Conservation (phyloP, 495 filamentous ascomycete species). For the Talaromyces wortmannii region DNA sequence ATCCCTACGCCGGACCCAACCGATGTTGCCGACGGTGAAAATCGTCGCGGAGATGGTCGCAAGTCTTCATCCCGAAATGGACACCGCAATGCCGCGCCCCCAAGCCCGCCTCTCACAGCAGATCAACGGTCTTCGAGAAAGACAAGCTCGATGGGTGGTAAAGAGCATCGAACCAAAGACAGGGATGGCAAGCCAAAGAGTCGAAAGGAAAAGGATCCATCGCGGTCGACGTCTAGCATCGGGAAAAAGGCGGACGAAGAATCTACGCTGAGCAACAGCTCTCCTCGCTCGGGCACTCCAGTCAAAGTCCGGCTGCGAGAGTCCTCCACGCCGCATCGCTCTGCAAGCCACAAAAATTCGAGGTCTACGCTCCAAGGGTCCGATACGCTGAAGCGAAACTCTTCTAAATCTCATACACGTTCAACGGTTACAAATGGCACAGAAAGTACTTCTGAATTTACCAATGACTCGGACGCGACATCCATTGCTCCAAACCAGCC, state of each 20-base stretch:
- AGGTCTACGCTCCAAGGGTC: conserved; percentile 27
- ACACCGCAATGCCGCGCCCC: conserved; percentile 35
- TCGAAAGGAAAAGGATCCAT: conserved; percentile 35
- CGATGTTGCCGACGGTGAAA: conserved; percentile 51
- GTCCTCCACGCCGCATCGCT: conserved; percentile 23
- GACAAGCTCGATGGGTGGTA: conserved; percentile 29
- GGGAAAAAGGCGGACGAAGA: conserved; percentile 29
- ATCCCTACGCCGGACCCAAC: conserved; percentile 76
- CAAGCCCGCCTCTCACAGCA: conserved; percentile 57
- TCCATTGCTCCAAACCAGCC: conserved; percentile 56
- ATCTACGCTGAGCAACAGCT: conserved; percentile 22
- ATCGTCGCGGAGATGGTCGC: conserved; percentile 5
- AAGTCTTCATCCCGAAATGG: conserved; percentile 11
- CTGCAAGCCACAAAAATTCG: conserved; percentile 24
- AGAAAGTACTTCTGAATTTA: conserved; percentile 31
- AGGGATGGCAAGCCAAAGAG: conserved; percentile 30
- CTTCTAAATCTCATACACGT: conserved; percentile 23
- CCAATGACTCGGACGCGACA: conserved; percentile 57
- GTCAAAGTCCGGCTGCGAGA: conserved; percentile 15
- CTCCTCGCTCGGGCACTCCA: conserved; percentile 30
- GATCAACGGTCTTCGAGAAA: conserved; percentile 42
- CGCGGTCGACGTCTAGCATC: conserved; percentile 35
- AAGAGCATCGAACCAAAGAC: conserved; percentile 29
- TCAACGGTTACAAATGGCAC: conserved; percentile 24
- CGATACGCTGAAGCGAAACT: conserved; percentile 24